phyloP scores from a whole-genome alignment of 169 alveolate genomes.

The Plasmodium vinckei region DNA sequence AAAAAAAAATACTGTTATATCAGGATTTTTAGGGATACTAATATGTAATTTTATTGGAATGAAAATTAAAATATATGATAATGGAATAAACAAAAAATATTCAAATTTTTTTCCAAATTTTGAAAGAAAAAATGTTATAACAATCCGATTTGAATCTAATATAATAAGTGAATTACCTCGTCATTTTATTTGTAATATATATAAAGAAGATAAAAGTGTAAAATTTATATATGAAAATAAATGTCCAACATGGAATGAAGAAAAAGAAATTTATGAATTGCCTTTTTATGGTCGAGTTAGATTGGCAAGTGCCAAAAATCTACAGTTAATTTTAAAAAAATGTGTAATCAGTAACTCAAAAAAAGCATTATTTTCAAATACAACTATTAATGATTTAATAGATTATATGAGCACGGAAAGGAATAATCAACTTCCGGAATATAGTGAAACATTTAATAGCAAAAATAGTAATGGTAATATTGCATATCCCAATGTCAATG shows the following conservation, averaged over 20 bases:
- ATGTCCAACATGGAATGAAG: slow-evolving; percentile 81
- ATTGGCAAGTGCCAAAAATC: slow-evolving; percentile 83
- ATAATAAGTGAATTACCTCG: slow-evolving; percentile 74
- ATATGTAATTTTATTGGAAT: slow-evolving; percentile 76
- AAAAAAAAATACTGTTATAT: slow-evolving; percentile 34
- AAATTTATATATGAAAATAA: slow-evolving; percentile 74
- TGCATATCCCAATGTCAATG: neutral
- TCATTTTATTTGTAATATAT: slow-evolving; percentile 69
- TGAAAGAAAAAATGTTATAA: slow-evolving; percentile 59
- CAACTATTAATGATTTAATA: slow-evolving; percentile 68
- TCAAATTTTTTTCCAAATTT: slow-evolving; percentile 65
- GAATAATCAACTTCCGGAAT: neutral
- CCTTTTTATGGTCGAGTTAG: slow-evolving; percentile 84
- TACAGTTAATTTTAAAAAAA: slow-evolving; percentile 79
- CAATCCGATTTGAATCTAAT: slow-evolving; percentile 68
- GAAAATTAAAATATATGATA: slow-evolving; percentile 75
- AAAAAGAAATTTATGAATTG: slow-evolving; percentile 79
- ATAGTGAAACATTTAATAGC: neutral
- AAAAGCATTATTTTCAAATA: slow-evolving; percentile 25
- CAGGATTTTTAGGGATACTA: slow-evolving; percentile 69
- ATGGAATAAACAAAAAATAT: slow-evolving; percentile 62
- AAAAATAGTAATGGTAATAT: neutral
- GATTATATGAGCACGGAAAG: slow-evolving; percentile 45
- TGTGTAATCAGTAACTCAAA: slow-evolving; percentile 34
- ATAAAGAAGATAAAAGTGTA: slow-evolving; percentile 56